A percentile compares a stretch with the other conserved stretches of the same genome.
phyloP scores from a whole-genome alignment of 1,284 basidiomycete species.

The Pseudozyma flocculosa region DNA sequence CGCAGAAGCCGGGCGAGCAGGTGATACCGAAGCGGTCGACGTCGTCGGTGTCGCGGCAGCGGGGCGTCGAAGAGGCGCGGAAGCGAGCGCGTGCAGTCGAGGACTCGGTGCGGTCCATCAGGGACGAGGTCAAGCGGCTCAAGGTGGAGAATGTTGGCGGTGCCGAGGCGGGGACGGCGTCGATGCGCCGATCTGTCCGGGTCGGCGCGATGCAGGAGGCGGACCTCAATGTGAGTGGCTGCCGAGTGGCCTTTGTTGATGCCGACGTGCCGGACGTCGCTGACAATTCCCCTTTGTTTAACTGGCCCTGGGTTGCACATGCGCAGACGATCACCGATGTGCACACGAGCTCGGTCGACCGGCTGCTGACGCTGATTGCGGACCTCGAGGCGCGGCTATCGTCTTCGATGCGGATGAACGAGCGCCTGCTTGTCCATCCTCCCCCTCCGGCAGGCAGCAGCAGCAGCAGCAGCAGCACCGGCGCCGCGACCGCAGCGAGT shows the following conservation, averaged over 20 bases:
- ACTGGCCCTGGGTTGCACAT: no score
- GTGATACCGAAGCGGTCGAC: constrained; percentile 5
- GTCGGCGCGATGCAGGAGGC: constrained; percentile 6
- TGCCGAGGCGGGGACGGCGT: no score
- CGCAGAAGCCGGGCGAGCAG: neutral
- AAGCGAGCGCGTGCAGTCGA: constrained; percentile 25
- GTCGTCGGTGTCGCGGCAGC: constrained; percentile 11
- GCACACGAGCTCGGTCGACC: no score
- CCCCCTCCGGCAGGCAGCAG: neutral
- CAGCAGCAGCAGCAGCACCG: neutral
- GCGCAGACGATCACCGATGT: no score
- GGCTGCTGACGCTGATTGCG: constrained; percentile 10
- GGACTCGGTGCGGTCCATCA: constrained; percentile 17
- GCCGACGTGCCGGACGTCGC: no score
- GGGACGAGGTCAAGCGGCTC: constrained; percentile 25
- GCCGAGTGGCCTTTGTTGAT: no score
- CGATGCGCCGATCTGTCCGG: constrained; percentile 3
- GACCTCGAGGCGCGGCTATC: constrained; percentile 12
- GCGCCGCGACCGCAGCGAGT: constrained; percentile 1
- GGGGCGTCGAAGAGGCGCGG: constrained; percentile 9
- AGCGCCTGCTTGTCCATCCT: constrained; percentile 23
- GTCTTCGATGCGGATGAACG: constrained; percentile 24
- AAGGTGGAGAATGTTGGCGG: no score
- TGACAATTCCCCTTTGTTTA: no score
- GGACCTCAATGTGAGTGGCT: constrained; percentile 13